Evolutionary conservation across 306 rosid genomes (phyloP).

Genomic region (Quercus aquifolioides): DNA sequence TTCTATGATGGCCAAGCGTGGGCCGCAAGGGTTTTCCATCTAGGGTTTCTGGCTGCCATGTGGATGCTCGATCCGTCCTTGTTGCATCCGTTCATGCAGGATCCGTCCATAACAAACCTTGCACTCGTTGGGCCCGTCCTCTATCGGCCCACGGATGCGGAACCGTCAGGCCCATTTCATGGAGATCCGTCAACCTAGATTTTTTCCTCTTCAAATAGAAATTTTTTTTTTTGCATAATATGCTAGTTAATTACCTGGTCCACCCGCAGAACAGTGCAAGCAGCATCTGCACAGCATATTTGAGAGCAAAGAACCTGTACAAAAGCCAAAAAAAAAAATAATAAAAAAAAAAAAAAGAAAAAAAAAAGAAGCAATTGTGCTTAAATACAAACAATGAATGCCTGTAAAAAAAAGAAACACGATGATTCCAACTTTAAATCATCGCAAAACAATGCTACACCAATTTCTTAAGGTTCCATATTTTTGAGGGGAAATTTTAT

Average conservation of each 20-base stretch:
- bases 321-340: not conserved
- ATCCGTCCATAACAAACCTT: too few species aligned
- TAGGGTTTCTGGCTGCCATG: too few species aligned
- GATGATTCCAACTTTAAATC: not conserved
- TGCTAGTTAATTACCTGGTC: conserved; percentile 68
- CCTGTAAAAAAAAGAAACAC: not conserved
- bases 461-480: not conserved
- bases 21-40: too few species aligned
- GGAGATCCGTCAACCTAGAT: too few species aligned
- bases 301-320: conserved; percentile 79
- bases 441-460: not conserved
- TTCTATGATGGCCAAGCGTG: too few species aligned
- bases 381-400: not conserved
- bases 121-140: too few species aligned
- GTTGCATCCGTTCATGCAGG: too few species aligned
- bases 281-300: conserved; percentile 91
- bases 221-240: not conserved
- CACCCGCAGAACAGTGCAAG: conserved; percentile 88
- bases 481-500: not conserved
- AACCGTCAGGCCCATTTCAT: too few species aligned
- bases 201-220: too few species aligned
- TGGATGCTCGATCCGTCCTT: too few species aligned
- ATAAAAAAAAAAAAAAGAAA: not conserved
- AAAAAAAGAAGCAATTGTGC: conserved; percentile 10
- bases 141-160: too few species aligned